These are phyloP conservation scores for Neopestalotiopsis clavispora DNA, from an alignment of 2,329 filamentous ascomycete species.

Conservation along the genomic window DNA sequence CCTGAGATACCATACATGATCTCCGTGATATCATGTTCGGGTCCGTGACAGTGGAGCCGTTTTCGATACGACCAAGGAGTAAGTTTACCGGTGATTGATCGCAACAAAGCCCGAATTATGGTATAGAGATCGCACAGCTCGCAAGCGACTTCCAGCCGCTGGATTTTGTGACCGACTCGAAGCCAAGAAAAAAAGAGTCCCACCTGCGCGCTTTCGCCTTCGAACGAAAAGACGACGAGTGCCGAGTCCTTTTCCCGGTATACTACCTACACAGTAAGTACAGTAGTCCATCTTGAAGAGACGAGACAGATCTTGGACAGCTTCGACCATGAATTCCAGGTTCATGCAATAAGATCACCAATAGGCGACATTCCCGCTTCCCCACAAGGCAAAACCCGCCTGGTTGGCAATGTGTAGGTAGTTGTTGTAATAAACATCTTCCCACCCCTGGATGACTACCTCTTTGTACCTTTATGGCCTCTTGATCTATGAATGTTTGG, in stretches of 20 bases:
- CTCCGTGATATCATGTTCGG: neutral
- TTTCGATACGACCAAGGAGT: neutral
- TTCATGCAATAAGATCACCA: neutral
- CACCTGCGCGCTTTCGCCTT: too few species aligned
- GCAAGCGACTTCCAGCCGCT: neutral
- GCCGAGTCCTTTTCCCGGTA: too few species aligned
- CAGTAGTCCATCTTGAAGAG: too few species aligned
- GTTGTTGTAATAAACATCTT: neutral
- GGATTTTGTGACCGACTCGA: neutral
- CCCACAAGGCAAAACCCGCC: neutral
- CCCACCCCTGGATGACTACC: too few species aligned
- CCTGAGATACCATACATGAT: neutral
- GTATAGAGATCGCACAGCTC: neutral
- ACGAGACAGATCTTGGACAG: too few species aligned
- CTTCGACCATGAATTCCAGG: neutral
- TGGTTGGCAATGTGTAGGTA: too few species aligned
- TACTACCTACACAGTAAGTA: too few species aligned
- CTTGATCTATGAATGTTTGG: neutral
- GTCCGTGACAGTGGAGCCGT: neutral
- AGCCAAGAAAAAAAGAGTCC: too few species aligned
- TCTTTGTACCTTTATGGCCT: too few species aligned
- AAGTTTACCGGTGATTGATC: neutral
- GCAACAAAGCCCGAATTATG: neutral
- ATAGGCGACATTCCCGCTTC: slow-evolving; percentile 10
- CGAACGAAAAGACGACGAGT: too few species aligned